A percentile compares a stretch with the other conserved stretches of the same genome.
phyloP scores from a whole-genome alignment of 495 filamentous ascomycete species.

The Margaritispora aquatica region DNA sequence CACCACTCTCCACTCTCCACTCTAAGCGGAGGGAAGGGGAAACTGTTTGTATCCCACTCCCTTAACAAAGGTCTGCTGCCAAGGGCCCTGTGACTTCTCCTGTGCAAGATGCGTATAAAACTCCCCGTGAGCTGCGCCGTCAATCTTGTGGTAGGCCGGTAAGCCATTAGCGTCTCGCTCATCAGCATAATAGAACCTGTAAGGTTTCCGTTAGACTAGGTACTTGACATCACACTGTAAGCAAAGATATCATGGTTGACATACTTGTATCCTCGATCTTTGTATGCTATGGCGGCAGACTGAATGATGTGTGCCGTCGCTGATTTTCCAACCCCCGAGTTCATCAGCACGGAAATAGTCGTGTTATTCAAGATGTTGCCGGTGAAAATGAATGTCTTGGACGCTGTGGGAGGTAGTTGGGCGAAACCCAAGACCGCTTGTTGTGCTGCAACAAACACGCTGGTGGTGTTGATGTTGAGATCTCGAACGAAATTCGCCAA shows the following conservation, averaged over 20 bases:
- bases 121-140: not conserved
- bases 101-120: not conserved
- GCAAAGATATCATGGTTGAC: too few species aligned
- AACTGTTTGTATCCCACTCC: slow-evolving; percentile 1
- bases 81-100: not conserved
- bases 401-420: slow-evolving; percentile 28
- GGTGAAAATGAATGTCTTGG: slow-evolving; percentile 43
- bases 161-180: not conserved
- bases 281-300: slow-evolving; percentile 33
- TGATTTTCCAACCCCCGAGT: slow-evolving; percentile 38
- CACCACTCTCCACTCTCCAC: too few species aligned
- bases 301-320: slow-evolving; percentile 39
- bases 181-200: slow-evolving; percentile 3
- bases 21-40: too few species aligned
- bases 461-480: slow-evolving; percentile 38
- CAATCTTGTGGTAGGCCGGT: not conserved
- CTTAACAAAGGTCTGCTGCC: slow-evolving; percentile 1
- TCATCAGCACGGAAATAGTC: slow-evolving; percentile 27
- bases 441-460: slow-evolving; percentile 38
- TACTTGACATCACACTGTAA: too few species aligned
- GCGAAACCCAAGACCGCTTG: slow-evolving; percentile 34
- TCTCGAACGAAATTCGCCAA: slow-evolving; percentile 32
- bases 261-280: slow-evolving; percentile 38
- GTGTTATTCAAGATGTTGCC: slow-evolving; percentile 39
- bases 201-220: too few species aligned